Evolutionary conservation across 2,329 filamentous ascomycete species (phyloP).

Genomic region (Cytospora paraplurivora): DNA sequence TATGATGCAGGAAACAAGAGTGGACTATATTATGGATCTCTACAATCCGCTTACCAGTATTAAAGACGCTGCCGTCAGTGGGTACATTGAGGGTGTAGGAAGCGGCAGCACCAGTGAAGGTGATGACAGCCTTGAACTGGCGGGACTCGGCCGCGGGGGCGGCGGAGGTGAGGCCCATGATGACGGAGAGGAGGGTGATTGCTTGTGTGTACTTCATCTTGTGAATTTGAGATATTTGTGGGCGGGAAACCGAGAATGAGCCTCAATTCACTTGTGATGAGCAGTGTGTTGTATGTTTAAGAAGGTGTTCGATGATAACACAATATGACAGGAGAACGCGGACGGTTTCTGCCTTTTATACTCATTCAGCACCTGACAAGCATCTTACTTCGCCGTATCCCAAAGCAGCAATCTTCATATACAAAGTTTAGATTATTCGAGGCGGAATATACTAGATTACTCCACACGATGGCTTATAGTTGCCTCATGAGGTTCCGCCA

Average conservation of each 20-base stretch:
- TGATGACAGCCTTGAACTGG: constrained; percentile 19
- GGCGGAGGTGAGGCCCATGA: constrained; percentile 10
- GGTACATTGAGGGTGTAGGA: constrained; percentile 15
- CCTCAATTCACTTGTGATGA: neutral
- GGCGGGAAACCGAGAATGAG: neutral
- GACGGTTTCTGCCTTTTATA: neutral
- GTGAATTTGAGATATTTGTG: neutral
- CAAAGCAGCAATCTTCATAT: neutral
- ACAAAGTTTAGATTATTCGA: neutral
- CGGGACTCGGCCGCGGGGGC: constrained; percentile 16
- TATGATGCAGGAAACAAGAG: neutral
- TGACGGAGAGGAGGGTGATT: constrained; percentile 13
- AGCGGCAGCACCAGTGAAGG: constrained; percentile 15
- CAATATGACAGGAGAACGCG: neutral
- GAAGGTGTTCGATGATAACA: neutral
- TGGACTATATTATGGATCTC: neutral
- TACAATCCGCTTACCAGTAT: constrained; percentile 7
- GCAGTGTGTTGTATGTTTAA: neutral
- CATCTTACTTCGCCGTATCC: neutral
- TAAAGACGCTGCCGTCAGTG: constrained; percentile 1
- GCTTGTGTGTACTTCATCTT: constrained; percentile 17
- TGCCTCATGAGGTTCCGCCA: neutral
- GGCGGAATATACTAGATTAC: neutral
- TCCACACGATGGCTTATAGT: neutral
- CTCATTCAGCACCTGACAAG: neutral